Percentiles rank a stretch among this genome's conserved stretches.
Evolutionary conservation across 1,284 basidiomycete genomes (phyloP).

Genomic region (Leccinum pachyderme): DNA sequence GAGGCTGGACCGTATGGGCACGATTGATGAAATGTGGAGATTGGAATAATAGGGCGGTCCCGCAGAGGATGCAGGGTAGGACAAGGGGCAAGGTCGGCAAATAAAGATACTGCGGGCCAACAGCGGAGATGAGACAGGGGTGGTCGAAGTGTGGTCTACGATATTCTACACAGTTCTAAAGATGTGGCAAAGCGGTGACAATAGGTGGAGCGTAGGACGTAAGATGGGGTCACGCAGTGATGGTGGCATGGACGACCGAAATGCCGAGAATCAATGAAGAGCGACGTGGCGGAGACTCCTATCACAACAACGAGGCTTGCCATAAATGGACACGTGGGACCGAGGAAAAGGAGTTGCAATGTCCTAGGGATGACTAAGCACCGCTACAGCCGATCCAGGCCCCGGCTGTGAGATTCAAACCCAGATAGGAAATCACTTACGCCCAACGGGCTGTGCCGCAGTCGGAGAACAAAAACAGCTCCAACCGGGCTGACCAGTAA

Average conservation of each 20-base stretch:
- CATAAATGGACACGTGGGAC: conserved; percentile 15
- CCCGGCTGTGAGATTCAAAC: conserved; percentile 24
- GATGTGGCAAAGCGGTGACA: not conserved
- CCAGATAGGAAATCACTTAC: conserved; percentile 26
- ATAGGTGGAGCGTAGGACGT: conserved; percentile 4
- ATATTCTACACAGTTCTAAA: not conserved
- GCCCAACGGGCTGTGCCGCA: conserved; percentile 29
- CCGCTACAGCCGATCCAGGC: conserved; percentile 14
- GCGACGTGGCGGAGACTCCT: conserved; percentile 24
- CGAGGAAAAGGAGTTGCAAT: conserved; percentile 18
- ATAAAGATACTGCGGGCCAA: conserved; percentile 15
- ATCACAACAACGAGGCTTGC: conserved; percentile 18
- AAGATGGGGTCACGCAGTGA: conserved; percentile 4
- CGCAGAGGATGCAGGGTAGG: conserved; percentile 14
- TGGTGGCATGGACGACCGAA: conserved; percentile 1
- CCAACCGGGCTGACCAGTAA: conserved; percentile 33
- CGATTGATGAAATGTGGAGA: conserved; percentile 6
- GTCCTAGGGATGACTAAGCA: conserved; percentile 11
- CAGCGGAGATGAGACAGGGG: conserved; percentile 14
- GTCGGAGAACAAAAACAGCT: conserved; percentile 37
- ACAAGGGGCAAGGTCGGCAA: conserved; percentile 5
- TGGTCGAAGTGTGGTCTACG: not conserved
- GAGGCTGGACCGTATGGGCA: conserved; percentile 1
- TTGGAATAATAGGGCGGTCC: conserved; percentile 16
- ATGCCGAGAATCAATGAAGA: not conserved